A percentile compares a stretch with the other conserved stretches of the same genome.
phyloP scores from a whole-genome alignment of 2,329 filamentous ascomycete genomes.

The Cladosporium sp. region DNA sequence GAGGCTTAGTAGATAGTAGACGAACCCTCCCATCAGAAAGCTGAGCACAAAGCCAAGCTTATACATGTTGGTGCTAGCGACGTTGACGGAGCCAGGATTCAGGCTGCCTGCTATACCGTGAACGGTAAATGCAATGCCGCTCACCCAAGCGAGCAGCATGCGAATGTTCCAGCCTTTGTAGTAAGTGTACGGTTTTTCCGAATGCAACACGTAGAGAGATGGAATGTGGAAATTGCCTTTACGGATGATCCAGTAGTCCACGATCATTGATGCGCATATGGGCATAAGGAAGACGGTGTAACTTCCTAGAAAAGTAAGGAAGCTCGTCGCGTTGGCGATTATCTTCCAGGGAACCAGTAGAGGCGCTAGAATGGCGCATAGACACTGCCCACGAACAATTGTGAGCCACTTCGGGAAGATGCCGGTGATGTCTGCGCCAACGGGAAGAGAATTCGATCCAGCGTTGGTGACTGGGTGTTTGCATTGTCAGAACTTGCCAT shows the following conservation, averaged over 20 bases:
- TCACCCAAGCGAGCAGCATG: conserved; percentile 17
- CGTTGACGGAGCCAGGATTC: background rate
- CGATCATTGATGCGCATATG: conserved; percentile 33
- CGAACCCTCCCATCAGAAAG: conserved; percentile 4
- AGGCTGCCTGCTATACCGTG: conserved; percentile 1
- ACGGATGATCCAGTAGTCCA: conserved; percentile 35
- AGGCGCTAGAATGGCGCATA: conserved; percentile 34
- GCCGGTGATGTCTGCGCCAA: conserved; percentile 38
- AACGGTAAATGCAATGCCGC: conserved; percentile 15
- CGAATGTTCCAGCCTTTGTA: conserved; percentile 19
- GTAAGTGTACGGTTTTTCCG: conserved; percentile 17
- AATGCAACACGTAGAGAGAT: conserved; percentile 27
- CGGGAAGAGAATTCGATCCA: conserved; percentile 36
- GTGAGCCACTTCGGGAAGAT: conserved; percentile 39
- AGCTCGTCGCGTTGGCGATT: conserved; percentile 35
- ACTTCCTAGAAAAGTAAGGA: conserved; percentile 38
- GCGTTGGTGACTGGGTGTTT: conserved; percentile 34
- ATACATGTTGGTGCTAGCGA: conserved; percentile 3
- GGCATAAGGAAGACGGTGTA: conserved; percentile 40
- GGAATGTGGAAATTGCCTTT: conserved; percentile 39
- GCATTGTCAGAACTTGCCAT: no score
- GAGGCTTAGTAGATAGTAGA: conserved; percentile 5
- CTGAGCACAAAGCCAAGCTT: conserved; percentile 6
- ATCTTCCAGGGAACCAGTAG: conserved; percentile 40
- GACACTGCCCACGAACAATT: conserved; percentile 38